Evolutionary conservation across 73 alveolate species (phyloP), one percentile per base, ranked within the genome.

Genomic region (Blepharisma japonicum): DNA sequence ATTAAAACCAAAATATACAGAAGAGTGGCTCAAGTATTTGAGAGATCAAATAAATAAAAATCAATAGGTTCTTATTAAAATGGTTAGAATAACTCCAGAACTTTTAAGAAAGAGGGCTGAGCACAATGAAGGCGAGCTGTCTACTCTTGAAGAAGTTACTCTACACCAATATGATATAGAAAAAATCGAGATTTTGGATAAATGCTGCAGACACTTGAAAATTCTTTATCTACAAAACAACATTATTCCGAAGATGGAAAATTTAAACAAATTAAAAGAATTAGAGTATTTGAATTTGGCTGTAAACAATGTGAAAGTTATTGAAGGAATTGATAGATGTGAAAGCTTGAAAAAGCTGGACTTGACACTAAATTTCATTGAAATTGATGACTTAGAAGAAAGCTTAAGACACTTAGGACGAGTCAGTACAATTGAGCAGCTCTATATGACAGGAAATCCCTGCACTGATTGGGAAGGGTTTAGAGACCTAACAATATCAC

Each of bases 231-330:
- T 97, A 71, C 96, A 97, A 77, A 96, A 96, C 91, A 97, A 97
- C 85, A 85, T 97, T 51, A 97, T 97, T 14, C 97, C 95, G 68
- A 96, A 93, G 83, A 93, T 97, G 91, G 99, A 97, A 86, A 91
- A 91, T 68, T 78, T 97, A 47, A 92, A 83, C 83, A 96, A 93
- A 80, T 70, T 97, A 56, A 96, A 95, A 84, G 99, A 96, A 80
- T 89, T 97, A 56, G 99, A 97, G 87, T 97, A 97, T 87, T 56
- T 97, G 70, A 97, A 97, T 77, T 79, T 97, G 71, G 99, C 99
- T 7, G 95, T 97, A 42, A 97, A 97, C 83, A 96, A 96, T 77
- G 87, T 97, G 72, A 55, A 89, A 21, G 87, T 83, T 77, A 96
- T 97, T 27, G 99, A 97, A 87, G 98, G 98, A 55, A 82, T 97